phyloP scores from a whole-genome alignment of 495 filamentous ascomycete genomes.

The Tuber indicum region DNA sequence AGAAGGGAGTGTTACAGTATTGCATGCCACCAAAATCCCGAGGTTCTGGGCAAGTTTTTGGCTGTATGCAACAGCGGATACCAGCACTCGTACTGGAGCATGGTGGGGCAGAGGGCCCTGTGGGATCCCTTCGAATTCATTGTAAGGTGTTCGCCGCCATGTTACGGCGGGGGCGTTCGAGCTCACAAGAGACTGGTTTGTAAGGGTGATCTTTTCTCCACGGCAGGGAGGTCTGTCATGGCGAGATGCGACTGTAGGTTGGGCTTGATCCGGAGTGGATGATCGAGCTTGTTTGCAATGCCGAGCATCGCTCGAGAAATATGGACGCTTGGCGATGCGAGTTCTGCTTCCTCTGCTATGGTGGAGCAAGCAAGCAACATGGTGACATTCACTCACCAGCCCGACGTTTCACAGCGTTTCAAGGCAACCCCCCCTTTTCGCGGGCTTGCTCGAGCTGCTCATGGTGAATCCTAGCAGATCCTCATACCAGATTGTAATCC shows the following conservation, averaged over 20 bases:
- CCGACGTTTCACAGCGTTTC: slow-evolving; percentile 1
- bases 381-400: background rate
- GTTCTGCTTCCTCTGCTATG: background rate
- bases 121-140: background rate
- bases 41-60: too few relatives aligned
- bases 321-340: background rate
- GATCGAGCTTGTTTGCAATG: background rate
- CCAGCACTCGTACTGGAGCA: background rate
- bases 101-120: background rate
- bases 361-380: background rate
- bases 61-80: too few relatives aligned
- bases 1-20: too few relatives aligned
- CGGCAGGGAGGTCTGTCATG: background rate
- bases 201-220: background rate
- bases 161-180: background rate
- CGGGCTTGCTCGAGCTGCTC: background rate
- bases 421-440: background rate
- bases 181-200: background rate
- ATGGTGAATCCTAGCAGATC: background rate
- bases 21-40: too few relatives aligned
- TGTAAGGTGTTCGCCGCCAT: background rate
- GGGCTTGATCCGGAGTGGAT: background rate
- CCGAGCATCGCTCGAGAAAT: background rate
- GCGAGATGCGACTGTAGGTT: background rate
- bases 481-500: background rate